Evolutionary conservation across 2,329 filamentous ascomycete species (phyloP).

Genomic region (Herpomyces periplanetae): DNA sequence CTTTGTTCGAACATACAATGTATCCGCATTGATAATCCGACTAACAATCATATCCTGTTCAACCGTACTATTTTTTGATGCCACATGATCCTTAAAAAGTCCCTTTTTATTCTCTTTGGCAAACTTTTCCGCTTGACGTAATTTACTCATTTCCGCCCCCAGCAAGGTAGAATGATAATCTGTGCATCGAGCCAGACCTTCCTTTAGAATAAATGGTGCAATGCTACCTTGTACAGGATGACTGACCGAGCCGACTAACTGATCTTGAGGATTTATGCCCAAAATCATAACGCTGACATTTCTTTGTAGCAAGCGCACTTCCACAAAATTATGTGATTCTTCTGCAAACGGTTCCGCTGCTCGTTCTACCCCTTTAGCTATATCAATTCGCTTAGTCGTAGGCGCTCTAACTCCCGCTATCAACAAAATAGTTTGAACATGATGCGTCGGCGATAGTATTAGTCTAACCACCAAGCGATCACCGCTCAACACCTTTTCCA

Average conservation of each 20-base stretch:
- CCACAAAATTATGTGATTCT: constrained; percentile 56
- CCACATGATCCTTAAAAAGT: constrained; percentile 41
- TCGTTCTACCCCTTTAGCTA: constrained; percentile 36
- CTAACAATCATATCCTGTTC: constrained; percentile 45
- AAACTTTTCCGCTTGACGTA: constrained; percentile 50
- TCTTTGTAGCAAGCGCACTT: constrained; percentile 47
- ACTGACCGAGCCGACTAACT: constrained; percentile 51
- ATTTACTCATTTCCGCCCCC: constrained; percentile 44
- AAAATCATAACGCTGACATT: constrained; percentile 45
- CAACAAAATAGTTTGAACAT: constrained; percentile 55
- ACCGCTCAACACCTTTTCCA: constrained; percentile 65
- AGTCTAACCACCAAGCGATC: constrained; percentile 60
- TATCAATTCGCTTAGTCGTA: constrained; percentile 45
- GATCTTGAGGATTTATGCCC: constrained; percentile 53
- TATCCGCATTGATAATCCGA: constrained; percentile 58
- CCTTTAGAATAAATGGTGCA: constrained; percentile 53
- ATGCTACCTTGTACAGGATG: constrained; percentile 62
- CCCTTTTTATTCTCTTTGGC: constrained; percentile 39
- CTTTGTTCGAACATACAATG: constrained; percentile 51
- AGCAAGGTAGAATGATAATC: constrained; percentile 85
- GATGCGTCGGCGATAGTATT: constrained; percentile 37
- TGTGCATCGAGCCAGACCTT: constrained; percentile 60
- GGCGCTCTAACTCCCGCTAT: constrained; percentile 63
- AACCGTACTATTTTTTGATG: constrained; percentile 17
- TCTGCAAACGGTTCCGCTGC: constrained; percentile 61